A percentile compares a stretch with the other conserved stretches of the same genome.
phyloP scores from a whole-genome alignment of 148 eudicot species.

The Polygonum aviculare region DNA sequence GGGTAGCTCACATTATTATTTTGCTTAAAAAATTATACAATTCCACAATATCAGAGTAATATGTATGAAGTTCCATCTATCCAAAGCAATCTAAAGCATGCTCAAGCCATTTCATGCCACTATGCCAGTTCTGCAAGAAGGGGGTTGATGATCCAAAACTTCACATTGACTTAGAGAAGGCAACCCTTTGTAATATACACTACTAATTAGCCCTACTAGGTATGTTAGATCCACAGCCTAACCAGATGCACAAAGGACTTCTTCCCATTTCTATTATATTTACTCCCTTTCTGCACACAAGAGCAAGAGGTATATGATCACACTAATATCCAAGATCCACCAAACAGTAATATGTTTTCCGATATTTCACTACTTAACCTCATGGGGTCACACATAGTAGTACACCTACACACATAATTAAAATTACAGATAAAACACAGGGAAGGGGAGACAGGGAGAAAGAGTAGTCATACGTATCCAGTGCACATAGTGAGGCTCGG shows the following conservation, averaged over 20 bases:
- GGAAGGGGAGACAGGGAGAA: constrained; percentile 9
- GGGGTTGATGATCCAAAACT: neutral
- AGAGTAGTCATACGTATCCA: constrained; percentile 74
- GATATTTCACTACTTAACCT: neutral
- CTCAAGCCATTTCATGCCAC: constrained; percentile 4
- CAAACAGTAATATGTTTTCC: neutral
- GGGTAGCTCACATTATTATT: neutral
- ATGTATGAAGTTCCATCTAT: neutral
- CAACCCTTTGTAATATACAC: neutral
- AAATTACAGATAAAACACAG: constrained; percentile 2
- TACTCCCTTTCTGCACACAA: neutral
- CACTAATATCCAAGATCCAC: neutral
- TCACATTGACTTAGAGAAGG: neutral
- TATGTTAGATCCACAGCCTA: neutral
- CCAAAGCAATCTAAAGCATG: neutral
- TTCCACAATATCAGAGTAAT: neutral
- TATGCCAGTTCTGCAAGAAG: constrained; percentile 7
- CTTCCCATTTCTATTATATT: neutral
- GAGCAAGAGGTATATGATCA: neutral
- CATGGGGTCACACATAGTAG: neutral
- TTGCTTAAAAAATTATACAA: neutral
- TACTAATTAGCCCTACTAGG: neutral
- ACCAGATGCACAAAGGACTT: neutral
- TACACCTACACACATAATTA: neutral
- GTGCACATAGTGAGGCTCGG: constrained; percentile 87